Evolutionary conservation across 2,329 filamentous ascomycete species (phyloP).

Genomic region (Knufia petricola): DNA sequence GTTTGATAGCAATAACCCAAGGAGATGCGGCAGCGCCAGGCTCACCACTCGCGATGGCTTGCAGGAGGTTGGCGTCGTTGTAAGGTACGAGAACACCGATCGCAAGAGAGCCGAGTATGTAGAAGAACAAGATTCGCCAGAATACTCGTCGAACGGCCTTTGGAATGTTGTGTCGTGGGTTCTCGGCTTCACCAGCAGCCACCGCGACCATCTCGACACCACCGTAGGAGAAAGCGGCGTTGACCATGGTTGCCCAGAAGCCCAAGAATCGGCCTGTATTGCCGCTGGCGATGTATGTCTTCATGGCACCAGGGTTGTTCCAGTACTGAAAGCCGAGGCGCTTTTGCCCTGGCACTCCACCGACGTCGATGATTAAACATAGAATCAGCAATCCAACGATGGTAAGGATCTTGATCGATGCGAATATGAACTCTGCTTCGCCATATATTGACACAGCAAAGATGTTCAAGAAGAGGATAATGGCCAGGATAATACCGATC

Average conservation of each 20-base stretch:
- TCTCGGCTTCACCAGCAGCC: conserved; percentile 40
- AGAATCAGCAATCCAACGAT: conserved; percentile 43
- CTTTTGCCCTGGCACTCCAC: conserved; percentile 36
- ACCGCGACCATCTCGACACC: conserved; percentile 43
- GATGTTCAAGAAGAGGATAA: conserved; percentile 51
- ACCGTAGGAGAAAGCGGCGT: conserved; percentile 42
- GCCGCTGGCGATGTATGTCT: conserved; percentile 19
- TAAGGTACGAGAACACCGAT: conserved; percentile 70
- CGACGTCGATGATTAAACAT: conserved; percentile 42
- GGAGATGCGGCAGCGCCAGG: conserved; percentile 37
- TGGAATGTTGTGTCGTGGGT: conserved; percentile 33
- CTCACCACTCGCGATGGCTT: conserved; percentile 30
- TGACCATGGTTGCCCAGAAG: conserved; percentile 40
- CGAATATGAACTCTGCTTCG: conserved; percentile 41
- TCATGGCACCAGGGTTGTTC: conserved; percentile 33
- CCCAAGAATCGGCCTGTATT: conserved; percentile 44
- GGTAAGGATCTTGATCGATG: conserved; percentile 41
- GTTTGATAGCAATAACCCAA: conserved; percentile 46
- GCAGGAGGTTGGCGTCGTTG: conserved; percentile 45
- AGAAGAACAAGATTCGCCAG: conserved; percentile 61
- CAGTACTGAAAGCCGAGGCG: conserved; percentile 54
- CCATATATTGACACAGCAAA: conserved; percentile 45
- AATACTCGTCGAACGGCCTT: conserved; percentile 37
- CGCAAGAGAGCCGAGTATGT: conserved; percentile 64
- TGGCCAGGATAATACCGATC: conserved; percentile 21